A percentile compares a stretch with the other conserved stretches of the same genome.
phyloP scores from a whole-genome alignment of 306 rosid genomes.

The Acacia crassicarpa region DNA sequence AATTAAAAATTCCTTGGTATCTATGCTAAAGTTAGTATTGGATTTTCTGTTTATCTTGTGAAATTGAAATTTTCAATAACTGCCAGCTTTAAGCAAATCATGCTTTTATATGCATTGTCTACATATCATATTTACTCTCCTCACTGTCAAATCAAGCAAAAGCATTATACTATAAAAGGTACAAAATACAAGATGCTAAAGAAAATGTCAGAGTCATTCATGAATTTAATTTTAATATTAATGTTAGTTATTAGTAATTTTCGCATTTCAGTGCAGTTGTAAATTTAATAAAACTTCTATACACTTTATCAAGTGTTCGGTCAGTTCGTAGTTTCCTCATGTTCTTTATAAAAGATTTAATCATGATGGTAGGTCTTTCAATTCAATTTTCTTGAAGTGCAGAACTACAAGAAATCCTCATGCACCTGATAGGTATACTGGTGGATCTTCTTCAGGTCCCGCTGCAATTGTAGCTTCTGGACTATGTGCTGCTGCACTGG shows the following conservation, averaged over 20 bases:
- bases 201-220: slow-evolving; percentile 18
- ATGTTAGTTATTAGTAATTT: background rate
- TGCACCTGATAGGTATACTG: slow-evolving; percentile 90
- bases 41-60: background rate
- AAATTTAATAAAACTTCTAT: background rate
- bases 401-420: slow-evolving; percentile 96
- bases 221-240: background rate
- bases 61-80: background rate
- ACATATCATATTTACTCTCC: background rate
- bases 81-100: background rate
- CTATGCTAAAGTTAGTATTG: background rate
- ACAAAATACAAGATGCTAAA: background rate
- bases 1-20: background rate
- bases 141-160: slow-evolving; percentile 1
- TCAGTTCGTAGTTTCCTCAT: slow-evolving; percentile 26
- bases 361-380: slow-evolving; percentile 2
- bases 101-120: slow-evolving; percentile 3
- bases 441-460: slow-evolving; percentile 98
- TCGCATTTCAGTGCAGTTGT: background rate
- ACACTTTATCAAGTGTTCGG: background rate
- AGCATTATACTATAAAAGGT: slow-evolving; percentile 14
- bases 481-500: slow-evolving; percentile 90
- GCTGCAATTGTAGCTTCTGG: slow-evolving; percentile 98
- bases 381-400: slow-evolving; percentile 41
- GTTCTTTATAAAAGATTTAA: background rate